Percentiles rank a stretch among this genome's conserved stretches.
These are phyloP conservation scores for Sugiyamaella pinicola DNA, from an alignment of 1,139 yeast genomes.

Conservation along the genomic window DNA sequence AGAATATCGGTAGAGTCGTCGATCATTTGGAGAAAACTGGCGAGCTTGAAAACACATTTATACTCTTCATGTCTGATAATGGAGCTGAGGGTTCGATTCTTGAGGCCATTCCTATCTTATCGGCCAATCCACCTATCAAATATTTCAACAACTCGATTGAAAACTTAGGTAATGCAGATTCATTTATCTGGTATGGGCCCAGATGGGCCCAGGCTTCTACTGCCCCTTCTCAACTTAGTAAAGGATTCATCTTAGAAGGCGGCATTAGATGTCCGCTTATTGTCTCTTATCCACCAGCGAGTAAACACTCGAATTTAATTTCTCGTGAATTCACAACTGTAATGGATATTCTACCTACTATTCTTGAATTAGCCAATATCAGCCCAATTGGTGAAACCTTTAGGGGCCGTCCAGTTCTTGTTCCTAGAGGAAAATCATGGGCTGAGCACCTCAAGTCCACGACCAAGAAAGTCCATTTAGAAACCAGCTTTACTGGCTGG, in stretches of 20 bases:
- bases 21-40: constrained; percentile 45
- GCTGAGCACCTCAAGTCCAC: constrained; percentile 24
- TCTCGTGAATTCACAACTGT: constrained; percentile 53
- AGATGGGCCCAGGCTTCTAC: constrained; percentile 71
- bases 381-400: constrained; percentile 36
- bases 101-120: constrained; percentile 54
- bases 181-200: constrained; percentile 57
- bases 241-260: constrained; percentile 57
- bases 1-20: constrained; percentile 52
- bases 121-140: constrained; percentile 39
- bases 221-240: constrained; percentile 56
- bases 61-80: constrained; percentile 61
- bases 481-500: constrained; percentile 49
- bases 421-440: constrained; percentile 52
- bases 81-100: constrained; percentile 62
- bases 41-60: constrained; percentile 55
- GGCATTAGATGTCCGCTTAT: constrained; percentile 59
- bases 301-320: constrained; percentile 35
- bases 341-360: constrained; percentile 60
- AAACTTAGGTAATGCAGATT: constrained; percentile 53
- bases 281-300: constrained; percentile 25
- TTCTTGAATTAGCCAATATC: constrained; percentile 52
- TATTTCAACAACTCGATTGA: constrained; percentile 50
- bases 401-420: constrained; percentile 46
- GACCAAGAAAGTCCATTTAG: constrained; percentile 22